Evolutionary conservation across 352 stramenopile genomes (phyloP).

Genomic region (Aphanomyces invadans): DNA sequence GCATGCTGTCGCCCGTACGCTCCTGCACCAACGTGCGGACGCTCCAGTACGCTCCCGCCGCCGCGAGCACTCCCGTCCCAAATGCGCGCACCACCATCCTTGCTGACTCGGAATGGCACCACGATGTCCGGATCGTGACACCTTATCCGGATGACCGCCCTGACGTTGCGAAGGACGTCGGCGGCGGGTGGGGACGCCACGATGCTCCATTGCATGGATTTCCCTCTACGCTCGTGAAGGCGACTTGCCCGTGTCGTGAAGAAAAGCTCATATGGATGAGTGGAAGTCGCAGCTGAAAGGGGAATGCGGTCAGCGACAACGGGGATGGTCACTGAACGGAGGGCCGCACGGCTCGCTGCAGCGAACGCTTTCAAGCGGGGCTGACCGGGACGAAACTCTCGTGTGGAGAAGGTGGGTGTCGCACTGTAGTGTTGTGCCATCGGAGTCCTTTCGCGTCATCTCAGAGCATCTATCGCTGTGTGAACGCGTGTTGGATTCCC

Average conservation of each 20-base stretch:
- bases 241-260: no score
- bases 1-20: constrained; percentile 7
- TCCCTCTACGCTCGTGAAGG: no score
- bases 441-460: constrained; percentile 14
- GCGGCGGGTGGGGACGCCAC: no score
- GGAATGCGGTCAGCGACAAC: no score
- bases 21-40: background rate
- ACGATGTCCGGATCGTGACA: background rate
- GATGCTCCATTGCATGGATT: background rate
- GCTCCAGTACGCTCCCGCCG: constrained; percentile 1
- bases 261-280: no score
- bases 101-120: background rate
- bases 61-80: constrained; percentile 3
- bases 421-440: constrained; percentile 33
- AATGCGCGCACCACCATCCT: constrained; percentile 14
- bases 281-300: no score
- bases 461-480: constrained; percentile 31
- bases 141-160: background rate
- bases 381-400: constrained; percentile 69
- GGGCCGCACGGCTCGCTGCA: no score
- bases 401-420: constrained; percentile 34
- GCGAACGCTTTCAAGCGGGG: no score
- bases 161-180: background rate
- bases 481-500: constrained; percentile 83
- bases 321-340: no score